phyloP scores from a whole-genome alignment of 106 monocot species.

The Chionographis japonica region DNA sequence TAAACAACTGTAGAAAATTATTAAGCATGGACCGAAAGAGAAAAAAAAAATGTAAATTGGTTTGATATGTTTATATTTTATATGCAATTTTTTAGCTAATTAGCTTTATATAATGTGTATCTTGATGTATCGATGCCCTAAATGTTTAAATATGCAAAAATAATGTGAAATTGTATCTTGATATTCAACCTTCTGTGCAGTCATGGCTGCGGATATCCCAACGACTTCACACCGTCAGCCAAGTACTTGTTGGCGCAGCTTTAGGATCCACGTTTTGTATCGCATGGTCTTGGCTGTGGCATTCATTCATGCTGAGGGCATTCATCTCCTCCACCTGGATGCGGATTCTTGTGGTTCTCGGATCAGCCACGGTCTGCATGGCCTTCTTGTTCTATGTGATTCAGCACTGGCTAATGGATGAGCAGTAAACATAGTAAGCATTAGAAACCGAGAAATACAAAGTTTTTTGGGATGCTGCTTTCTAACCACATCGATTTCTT shows the following conservation, averaged over 20 bases:
- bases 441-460: too few relatives aligned
- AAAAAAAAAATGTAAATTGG: too few relatives aligned
- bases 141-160: too few relatives aligned
- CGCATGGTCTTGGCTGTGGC: conserved; percentile 81
- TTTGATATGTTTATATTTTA: too few relatives aligned
- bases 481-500: too few relatives aligned
- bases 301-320: conserved; percentile 45
- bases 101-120: too few relatives aligned
- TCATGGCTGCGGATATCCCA: conserved; percentile 82
- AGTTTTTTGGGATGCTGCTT: too few relatives aligned
- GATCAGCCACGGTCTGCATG: conserved; percentile 28
- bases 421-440: conserved; percentile 7
- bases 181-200: conserved; percentile 22
- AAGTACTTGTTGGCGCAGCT: conserved; percentile 69
- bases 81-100: too few relatives aligned
- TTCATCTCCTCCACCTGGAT: conserved; percentile 59
- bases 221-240: conserved; percentile 57
- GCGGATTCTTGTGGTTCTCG: conserved; percentile 38
- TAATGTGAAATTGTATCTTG: too few relatives aligned
- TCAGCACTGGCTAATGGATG: conserved; percentile 65
- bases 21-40: too few relatives aligned
- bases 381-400: conserved; percentile 49
- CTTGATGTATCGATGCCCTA: too few relatives aligned
- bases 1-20: too few relatives aligned
- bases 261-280: conserved; percentile 47